Percentiles rank a stretch among this genome's conserved stretches.
Conservation (phyloP, 805 yeast species). For the Isabelozyma gotoi region DNA sequence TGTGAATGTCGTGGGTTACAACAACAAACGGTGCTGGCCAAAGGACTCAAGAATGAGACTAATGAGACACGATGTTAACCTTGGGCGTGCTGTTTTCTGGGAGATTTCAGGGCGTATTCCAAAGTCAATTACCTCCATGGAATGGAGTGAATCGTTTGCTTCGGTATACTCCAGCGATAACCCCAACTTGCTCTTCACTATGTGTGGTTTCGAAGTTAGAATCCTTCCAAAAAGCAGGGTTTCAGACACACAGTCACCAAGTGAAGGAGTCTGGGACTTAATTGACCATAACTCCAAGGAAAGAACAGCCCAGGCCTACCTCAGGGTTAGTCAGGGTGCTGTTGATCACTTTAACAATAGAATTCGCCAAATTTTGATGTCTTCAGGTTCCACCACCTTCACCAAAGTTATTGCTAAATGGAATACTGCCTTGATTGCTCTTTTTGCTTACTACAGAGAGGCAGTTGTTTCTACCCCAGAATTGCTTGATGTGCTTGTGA, state of each 20-base stretch:
- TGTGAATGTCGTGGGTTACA: constrained; percentile 81
- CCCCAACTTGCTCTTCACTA: constrained; percentile 81
- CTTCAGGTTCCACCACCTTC: constrained; percentile 93
- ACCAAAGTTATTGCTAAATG: constrained; percentile 92
- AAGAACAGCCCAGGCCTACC: constrained; percentile 82
- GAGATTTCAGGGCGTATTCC: constrained; percentile 83
- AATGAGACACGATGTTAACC: constrained; percentile 85
- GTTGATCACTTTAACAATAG: constrained; percentile 79
- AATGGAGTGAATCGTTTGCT: constrained; percentile 79
- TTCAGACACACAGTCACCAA: constrained; percentile 49
- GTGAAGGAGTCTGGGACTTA: constrained; percentile 93
- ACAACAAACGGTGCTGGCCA: constrained; percentile 94
- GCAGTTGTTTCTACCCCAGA: constrained; percentile 84
- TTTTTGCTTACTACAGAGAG: constrained; percentile 89
- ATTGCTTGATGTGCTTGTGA: constrained; percentile 78
- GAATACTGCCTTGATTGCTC: constrained; percentile 87
- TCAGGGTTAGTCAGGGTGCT: constrained; percentile 77
- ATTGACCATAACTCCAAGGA: constrained; percentile 70
- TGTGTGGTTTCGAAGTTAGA: constrained; percentile 95
- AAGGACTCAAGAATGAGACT: constrained; percentile 86
- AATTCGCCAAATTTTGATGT: constrained; percentile 86
- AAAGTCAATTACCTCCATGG: constrained; percentile 62
- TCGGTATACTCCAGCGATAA: constrained; percentile 91
- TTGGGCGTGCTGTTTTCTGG: constrained; percentile 93
- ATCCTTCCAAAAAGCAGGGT: constrained; percentile 73